Conservation (phyloP, 176 grass and related monocot genomes). For the Sorghum bicolor region Sorghum_bicolor_NCBIv3 NC_012874.2:70431501-70432000, state of each 20-base stretch:
- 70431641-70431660: conserved; percentile 68
- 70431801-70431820: conserved; percentile 68
- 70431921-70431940: conserved; percentile 49
- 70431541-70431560: background rate
- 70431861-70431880: conserved; percentile 68
- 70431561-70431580: conserved; percentile 88
- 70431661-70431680: conserved; percentile 63
- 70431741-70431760: background rate
- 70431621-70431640: conserved; percentile 94
- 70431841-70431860: conserved; percentile 63
- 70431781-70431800: conserved; percentile 55
- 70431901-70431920: conserved; percentile 46
- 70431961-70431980: background rate
- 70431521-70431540: background rate
- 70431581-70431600: conserved; percentile 80
- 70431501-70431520: background rate
- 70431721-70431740: background rate
- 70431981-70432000: background rate
- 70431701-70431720: background rate
- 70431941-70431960: background rate
- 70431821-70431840: conserved; percentile 65
- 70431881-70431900: conserved; percentile 63
- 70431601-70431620: conserved; percentile 45
- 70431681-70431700: conserved; percentile 74
- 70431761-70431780: background rate